Evolutionary conservation across 1,139 yeast species (phyloP).

Genomic region (Zygosaccharomyces pseudobailii): DNA sequence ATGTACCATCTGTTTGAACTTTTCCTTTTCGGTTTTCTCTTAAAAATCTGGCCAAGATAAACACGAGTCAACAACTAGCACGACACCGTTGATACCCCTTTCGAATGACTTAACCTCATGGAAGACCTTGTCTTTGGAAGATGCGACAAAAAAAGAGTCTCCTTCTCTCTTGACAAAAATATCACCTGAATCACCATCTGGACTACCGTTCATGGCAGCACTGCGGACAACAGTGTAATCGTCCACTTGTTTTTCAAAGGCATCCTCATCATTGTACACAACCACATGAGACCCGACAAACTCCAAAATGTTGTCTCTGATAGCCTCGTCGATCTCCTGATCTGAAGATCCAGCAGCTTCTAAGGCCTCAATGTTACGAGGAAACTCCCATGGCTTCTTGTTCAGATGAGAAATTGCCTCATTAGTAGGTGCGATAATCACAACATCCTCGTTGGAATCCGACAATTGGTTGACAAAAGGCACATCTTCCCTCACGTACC

Average conservation of each 20-base stretch:
- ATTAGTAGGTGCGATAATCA: slow-evolving; percentile 60
- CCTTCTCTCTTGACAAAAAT: slow-evolving; percentile 42
- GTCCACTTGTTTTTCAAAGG: slow-evolving; percentile 10
- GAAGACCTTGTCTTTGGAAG: slow-evolving; percentile 38
- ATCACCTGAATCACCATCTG: slow-evolving; percentile 38
- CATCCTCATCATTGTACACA: slow-evolving; percentile 24
- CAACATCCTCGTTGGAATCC: slow-evolving; percentile 24
- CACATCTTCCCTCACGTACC: slow-evolving; percentile 23
- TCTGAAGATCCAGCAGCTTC: slow-evolving; percentile 29
- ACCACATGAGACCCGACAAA: slow-evolving; percentile 55
- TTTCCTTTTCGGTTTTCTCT: not conserved
- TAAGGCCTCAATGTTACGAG: slow-evolving; percentile 39
- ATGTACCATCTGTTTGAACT: not conserved
- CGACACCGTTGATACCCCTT: slow-evolving; percentile 55
- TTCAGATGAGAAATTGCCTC: slow-evolving; percentile 43
- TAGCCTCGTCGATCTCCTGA: slow-evolving; percentile 41
- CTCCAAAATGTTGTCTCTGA: slow-evolving; percentile 43
- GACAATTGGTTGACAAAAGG: slow-evolving; percentile 13
- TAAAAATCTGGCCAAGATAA: slow-evolving; percentile 27
- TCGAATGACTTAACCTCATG: slow-evolving; percentile 40
- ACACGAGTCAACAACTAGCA: slow-evolving; percentile 46
- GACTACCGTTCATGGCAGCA: slow-evolving; percentile 15
- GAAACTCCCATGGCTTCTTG: slow-evolving; percentile 69
- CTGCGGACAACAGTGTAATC: slow-evolving; percentile 28
- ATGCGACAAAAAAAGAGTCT: slow-evolving; percentile 39